These are phyloP conservation scores for Acidomyces sp. DNA, from an alignment of 495 filamentous ascomycete genomes.

Conservation along the genomic window DNA sequence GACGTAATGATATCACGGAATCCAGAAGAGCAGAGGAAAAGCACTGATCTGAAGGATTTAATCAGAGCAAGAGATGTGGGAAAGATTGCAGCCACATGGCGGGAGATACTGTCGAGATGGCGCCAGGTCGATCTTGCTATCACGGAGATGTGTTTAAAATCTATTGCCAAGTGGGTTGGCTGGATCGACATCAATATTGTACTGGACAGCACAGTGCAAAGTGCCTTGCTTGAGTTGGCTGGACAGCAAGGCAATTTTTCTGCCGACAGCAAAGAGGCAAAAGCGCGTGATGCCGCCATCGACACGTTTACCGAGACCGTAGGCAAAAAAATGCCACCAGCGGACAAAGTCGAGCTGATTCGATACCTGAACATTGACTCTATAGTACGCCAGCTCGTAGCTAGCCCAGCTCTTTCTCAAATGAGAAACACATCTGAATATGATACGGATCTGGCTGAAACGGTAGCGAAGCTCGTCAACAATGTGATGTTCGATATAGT, in stretches of 20 bases:
- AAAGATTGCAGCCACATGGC: conserved; percentile 79
- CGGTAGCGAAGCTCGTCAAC: conserved; percentile 92
- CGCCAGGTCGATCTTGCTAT: conserved; percentile 56
- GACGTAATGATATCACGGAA: conserved; percentile 73
- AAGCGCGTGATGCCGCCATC: conserved; percentile 72
- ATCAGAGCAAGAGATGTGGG: conserved; percentile 70
- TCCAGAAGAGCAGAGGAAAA: conserved; percentile 58
- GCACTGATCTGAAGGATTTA: conserved; percentile 77
- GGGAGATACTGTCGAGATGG: conserved; percentile 76
- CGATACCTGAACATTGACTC: conserved; percentile 70
- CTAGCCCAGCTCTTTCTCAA: conserved; percentile 62
- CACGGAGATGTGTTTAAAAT: conserved; percentile 74
- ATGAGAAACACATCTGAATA: conserved; percentile 69
- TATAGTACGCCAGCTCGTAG: conserved; percentile 68
- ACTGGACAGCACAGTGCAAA: conserved; percentile 75
- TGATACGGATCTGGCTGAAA: conserved; percentile 87
- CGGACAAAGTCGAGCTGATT: conserved; percentile 90
- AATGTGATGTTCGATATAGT: conserved; percentile 74
- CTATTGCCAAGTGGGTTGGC: conserved; percentile 87
- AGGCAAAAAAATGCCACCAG: conserved; percentile 90
- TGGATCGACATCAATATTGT: conserved; percentile 95
- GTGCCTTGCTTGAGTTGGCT: conserved; percentile 61
- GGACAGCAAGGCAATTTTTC: conserved; percentile 45
- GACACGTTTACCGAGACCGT: conserved; percentile 91
- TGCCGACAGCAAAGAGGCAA: conserved; percentile 48